Evolutionary conservation across 306 rosid species (phyloP).

Genomic region (Dalbergia oliveri): DNA sequence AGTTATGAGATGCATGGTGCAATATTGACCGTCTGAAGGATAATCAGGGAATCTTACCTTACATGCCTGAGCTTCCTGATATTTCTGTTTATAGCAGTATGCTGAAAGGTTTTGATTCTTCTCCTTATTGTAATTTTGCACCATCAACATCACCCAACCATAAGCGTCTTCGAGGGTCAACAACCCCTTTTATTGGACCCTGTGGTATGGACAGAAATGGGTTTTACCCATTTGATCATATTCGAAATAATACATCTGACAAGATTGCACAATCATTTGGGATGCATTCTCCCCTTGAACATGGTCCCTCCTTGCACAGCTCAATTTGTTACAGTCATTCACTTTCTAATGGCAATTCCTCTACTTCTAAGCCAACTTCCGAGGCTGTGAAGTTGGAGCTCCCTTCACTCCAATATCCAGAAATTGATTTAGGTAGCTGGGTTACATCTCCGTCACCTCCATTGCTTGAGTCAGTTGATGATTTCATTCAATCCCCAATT

Average conservation of each 20-base stretch:
- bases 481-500: slow-evolving; percentile 63
- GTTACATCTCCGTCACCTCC: slow-evolving; percentile 69
- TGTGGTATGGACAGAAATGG: slow-evolving; percentile 54
- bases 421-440: slow-evolving; percentile 89
- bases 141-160: slow-evolving; percentile 64
- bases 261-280: slow-evolving; percentile 63
- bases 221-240: slow-evolving; percentile 59
- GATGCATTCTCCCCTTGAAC: slow-evolving; percentile 61
- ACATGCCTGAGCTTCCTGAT: slow-evolving; percentile 62
- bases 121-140: slow-evolving; percentile 64
- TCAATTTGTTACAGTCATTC: slow-evolving; percentile 75
- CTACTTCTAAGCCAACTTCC: slow-evolving; percentile 79
- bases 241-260: slow-evolving; percentile 56
- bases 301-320: slow-evolving; percentile 60
- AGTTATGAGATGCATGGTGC: slow-evolving; percentile 68
- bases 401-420: slow-evolving; percentile 99
- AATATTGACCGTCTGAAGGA: slow-evolving; percentile 66
- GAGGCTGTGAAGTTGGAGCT: slow-evolving; percentile 96
- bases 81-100: slow-evolving; percentile 55
- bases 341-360: slow-evolving; percentile 90
- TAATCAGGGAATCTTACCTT: slow-evolving; percentile 64
- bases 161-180: slow-evolving; percentile 75
- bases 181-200: slow-evolving; percentile 60
- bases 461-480: slow-evolving; percentile 77
- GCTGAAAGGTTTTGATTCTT: slow-evolving; percentile 71